Conservation (phyloP, 441 rosid genomes). For the Eutrema salsugineum region DNA sequence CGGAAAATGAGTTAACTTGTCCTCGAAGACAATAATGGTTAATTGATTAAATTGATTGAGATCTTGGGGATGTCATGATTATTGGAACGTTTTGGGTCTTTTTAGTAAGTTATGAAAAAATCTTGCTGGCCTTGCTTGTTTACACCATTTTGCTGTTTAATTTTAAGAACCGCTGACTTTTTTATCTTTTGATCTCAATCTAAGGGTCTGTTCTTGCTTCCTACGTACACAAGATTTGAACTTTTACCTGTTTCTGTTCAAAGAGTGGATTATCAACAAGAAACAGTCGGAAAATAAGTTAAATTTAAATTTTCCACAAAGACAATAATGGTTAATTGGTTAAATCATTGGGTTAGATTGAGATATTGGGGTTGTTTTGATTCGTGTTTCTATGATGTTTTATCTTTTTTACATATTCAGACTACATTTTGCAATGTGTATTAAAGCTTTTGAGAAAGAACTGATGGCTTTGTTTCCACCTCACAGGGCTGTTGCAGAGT, state of each 20-base stretch:
- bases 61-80: too few species aligned
- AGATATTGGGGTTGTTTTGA: background rate
- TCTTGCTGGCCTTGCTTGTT: too few species aligned
- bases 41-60: too few species aligned
- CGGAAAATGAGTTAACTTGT: background rate
- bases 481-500: slow-evolving; percentile 56
- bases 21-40: background rate
- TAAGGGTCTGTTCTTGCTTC: background rate
- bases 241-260: background rate
- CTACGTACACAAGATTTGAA: too few species aligned
- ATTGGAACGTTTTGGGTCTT: too few species aligned
- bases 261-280: too few species aligned
- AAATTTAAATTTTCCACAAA: background rate
- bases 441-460: background rate
- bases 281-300: background rate
- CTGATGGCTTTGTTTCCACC: background rate
- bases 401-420: background rate
- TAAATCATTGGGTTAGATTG: background rate
- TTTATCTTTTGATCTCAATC: too few species aligned
- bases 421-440: background rate
- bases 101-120: too few species aligned
- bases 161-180: too few species aligned
- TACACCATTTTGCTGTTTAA: too few species aligned
- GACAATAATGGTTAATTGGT: background rate
- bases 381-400: background rate